Evolutionary conservation across 441 rosid genomes (phyloP).

Genomic region (Breynia disticha): DNA sequence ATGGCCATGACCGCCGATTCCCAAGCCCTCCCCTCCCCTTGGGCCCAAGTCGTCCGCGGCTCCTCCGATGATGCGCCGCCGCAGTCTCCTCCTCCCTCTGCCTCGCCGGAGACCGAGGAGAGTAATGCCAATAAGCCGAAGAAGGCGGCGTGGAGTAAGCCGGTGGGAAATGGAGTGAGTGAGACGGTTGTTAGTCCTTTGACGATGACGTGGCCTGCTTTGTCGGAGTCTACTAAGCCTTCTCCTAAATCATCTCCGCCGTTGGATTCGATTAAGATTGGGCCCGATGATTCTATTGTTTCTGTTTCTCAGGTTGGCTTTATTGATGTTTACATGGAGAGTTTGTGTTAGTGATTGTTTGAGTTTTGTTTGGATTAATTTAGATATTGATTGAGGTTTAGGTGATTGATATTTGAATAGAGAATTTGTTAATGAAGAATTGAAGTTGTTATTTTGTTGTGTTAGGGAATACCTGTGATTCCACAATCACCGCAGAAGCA

Average conservation of each 20-base stretch:
- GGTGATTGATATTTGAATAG: too few relatives aligned
- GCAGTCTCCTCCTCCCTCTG: neutral
- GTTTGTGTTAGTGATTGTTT: neutral
- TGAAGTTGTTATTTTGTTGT: neutral
- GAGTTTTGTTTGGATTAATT: neutral
- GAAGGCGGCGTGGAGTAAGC: constrained; percentile 55
- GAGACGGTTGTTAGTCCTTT: constrained; percentile 35
- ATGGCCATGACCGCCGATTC: too few relatives aligned
- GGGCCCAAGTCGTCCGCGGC: constrained; percentile 5
- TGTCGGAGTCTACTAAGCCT: constrained; percentile 55
- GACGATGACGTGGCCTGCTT: constrained; percentile 73
- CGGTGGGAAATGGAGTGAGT: constrained; percentile 30
- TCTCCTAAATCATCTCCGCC: constrained; percentile 41
- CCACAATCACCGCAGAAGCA: constrained; percentile 34
- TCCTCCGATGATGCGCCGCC: too few relatives aligned
- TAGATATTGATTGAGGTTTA: neutral
- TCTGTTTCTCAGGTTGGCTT: neutral
- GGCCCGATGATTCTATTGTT: constrained; percentile 33
- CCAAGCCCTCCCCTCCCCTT: neutral
- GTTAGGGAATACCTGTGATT: constrained; percentile 37
- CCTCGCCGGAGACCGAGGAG: constrained; percentile 23
- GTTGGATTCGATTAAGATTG: constrained; percentile 40
- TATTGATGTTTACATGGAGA: too few relatives aligned
- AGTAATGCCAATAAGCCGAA: constrained; percentile 19
- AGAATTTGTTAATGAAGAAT: neutral